Base-by-base conservation (phyloP, 2,329 filamentous ascomycete genomes). In the Colletotrichum lini region DNA sequence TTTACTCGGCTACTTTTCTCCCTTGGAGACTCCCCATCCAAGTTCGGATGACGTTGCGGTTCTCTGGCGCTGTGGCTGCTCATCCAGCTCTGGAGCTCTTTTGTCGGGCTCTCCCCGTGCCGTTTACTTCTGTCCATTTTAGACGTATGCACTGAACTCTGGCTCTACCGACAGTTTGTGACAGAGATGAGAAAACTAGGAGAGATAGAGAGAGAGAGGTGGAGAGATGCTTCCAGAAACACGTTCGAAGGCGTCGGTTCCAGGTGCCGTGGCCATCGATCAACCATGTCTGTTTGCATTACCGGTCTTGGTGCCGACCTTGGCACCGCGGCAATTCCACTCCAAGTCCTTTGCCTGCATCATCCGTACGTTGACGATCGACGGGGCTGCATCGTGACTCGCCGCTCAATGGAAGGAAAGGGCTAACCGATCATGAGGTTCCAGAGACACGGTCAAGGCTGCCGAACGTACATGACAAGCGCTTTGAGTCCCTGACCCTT, bases 261-360 rank as follows among this genome's bases (percentile, higher is more conserved):
- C n/a, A 57, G 35, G 23, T 23, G 35, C n/a, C 30, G 42, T 57
- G 13, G 35, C 53, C 18, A 23, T 30, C 62, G 52, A 57, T 57
- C 40, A 26, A 18, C 15, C 7, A 12, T 42, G 40, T 12, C n/a
- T n/a, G 26, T 42, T 12, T 9, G 21, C 45, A 26, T 21, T 54
- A 16, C 38, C 40, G 21, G 47, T 42, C 62, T 57, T 65, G 40
- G n/a, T 54, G 16, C 12, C 8, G 23, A 57, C 52, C 52, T 65
- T 65, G 52, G 42, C 52, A 21, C 12, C 35, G 44, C 30, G 44
- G 6, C 50, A 50, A 23, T 49, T 56, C 40, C 18, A 15, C 40
- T 21, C 23, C 18, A 44, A 35, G 35, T n/a, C 49, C 30, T 30
- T 50, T 16, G 40, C 30, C 47, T 67, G 30, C 50, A 56, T 57